Conservation (phyloP, 345 rosid species). For the Acer negundo region DNA sequence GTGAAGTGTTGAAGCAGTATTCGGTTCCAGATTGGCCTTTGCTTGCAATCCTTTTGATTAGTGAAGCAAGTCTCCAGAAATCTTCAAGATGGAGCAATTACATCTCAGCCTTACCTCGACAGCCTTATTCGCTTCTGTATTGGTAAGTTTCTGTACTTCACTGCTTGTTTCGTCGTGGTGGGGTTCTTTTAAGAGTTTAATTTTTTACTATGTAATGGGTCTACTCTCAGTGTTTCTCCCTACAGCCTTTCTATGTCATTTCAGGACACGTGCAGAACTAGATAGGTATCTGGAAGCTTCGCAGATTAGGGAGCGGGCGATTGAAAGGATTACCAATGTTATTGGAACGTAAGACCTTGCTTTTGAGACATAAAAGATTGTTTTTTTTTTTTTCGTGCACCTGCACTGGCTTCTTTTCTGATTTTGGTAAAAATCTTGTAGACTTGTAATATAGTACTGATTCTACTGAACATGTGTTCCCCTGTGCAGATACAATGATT, state of each 20-base stretch:
- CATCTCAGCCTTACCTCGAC: constrained; percentile 83
- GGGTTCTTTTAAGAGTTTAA: constrained; percentile 17
- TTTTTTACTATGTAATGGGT: constrained; percentile 33
- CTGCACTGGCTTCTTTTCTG: too few species aligned
- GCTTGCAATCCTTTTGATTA: constrained; percentile 79
- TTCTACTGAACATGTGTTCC: constrained; percentile 11
- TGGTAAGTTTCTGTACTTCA: constrained; percentile 47
- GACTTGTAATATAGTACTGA: too few species aligned
- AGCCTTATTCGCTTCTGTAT: constrained; percentile 92
- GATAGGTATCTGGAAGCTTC: constrained; percentile 97
- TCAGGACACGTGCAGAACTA: constrained; percentile 93
- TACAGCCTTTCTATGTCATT: constrained; percentile 50
- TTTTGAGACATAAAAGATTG: too few species aligned
- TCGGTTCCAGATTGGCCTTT: constrained; percentile 98
- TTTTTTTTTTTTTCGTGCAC: too few species aligned
- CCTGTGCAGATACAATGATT: constrained; percentile 70
- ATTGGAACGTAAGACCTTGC: constrained; percentile 74
- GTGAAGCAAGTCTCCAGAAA: constrained; percentile 80
- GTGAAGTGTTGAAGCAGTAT: constrained; percentile 64
- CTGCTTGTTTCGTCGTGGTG: background rate
- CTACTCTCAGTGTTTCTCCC: constrained; percentile 58
- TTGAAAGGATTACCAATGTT: constrained; percentile 86
- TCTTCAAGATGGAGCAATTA: constrained; percentile 88
- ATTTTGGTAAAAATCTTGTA: too few species aligned
- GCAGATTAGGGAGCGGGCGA: constrained; percentile 88